Evolutionary conservation across 2,329 filamentous ascomycete species (phyloP).

Genomic region (Botrytis squamosa): DNA sequence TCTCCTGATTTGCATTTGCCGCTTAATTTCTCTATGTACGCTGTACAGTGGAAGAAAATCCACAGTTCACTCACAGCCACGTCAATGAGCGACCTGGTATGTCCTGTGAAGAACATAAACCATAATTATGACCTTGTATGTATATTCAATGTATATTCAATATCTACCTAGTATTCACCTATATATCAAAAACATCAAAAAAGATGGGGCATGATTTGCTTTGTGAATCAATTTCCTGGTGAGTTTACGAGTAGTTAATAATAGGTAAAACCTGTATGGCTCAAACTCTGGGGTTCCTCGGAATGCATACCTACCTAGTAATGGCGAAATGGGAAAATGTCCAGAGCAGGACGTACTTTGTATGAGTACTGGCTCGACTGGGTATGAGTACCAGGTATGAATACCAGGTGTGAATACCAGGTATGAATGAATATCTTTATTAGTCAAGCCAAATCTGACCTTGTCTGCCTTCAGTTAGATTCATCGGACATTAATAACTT

Average conservation of each 20-base stretch:
- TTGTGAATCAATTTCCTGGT: constrained; percentile 6
- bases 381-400: no score
- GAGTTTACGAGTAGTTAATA: background rate
- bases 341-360: background rate
- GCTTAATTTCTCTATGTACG: background rate
- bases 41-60: background rate
- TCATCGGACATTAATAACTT: constrained; percentile 1
- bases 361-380: background rate
- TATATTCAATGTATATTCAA: background rate
- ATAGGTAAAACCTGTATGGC: background rate
- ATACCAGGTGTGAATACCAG: no score
- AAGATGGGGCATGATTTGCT: constrained; percentile 4
- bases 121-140: background rate
- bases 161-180: background rate
- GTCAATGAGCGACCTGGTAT: background rate
- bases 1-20: constrained; percentile 12
- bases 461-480: background rate
- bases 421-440: background rate
- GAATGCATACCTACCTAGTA: background rate
- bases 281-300: background rate
- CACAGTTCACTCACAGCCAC: constrained; percentile 1
- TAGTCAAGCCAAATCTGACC: background rate
- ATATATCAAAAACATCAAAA: background rate
- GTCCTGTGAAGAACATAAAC: background rate
- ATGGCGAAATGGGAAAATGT: background rate